Evolutionary conservation across 148 eudicot species (phyloP).

Genomic region (Fagopyrum homotropicum): DNA sequence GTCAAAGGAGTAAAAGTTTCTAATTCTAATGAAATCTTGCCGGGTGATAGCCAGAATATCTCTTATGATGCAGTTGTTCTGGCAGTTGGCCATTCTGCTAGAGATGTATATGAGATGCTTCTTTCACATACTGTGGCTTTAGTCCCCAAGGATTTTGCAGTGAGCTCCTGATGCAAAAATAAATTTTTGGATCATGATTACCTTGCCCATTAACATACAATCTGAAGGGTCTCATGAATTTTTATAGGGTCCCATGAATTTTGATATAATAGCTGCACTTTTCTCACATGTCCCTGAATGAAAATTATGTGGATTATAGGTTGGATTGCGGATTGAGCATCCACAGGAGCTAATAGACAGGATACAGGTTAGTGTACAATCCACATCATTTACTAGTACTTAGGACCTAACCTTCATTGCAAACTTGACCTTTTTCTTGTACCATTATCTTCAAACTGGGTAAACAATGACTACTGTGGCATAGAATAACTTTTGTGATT

Average conservation of each 20-base stretch:
- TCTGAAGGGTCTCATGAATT: not conserved
- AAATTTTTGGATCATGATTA: not conserved
- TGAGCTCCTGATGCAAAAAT: conserved; percentile 25
- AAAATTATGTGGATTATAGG: conserved; percentile 31
- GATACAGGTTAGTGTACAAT: conserved; percentile 59
- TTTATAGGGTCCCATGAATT: not conserved
- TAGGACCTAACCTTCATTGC: no score
- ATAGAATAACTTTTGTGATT: not conserved
- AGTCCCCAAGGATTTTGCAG: conserved; percentile 87
- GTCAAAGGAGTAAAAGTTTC: conserved; percentile 76
- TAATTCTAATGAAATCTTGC: conserved; percentile 37
- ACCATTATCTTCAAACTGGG: not conserved
- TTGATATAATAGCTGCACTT: not conserved
- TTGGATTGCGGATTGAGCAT: conserved; percentile 94
- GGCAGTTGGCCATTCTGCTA: conserved; percentile 98
- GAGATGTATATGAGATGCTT: conserved; percentile 95
- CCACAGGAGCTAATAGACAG: conserved; percentile 82
- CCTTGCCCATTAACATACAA: not conserved
- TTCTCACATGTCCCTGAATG: not conserved
- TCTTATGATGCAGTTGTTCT: conserved; percentile 82
- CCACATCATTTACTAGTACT: not conserved
- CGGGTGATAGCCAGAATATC: conserved; percentile 36
- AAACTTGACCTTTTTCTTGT: not conserved
- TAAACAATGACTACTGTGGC: conserved; percentile 4
- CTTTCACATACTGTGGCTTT: conserved; percentile 62